Evolutionary conservation across 2,329 filamentous ascomycete species (phyloP).

Genomic region (Achaetomium macrosporum): DNA sequence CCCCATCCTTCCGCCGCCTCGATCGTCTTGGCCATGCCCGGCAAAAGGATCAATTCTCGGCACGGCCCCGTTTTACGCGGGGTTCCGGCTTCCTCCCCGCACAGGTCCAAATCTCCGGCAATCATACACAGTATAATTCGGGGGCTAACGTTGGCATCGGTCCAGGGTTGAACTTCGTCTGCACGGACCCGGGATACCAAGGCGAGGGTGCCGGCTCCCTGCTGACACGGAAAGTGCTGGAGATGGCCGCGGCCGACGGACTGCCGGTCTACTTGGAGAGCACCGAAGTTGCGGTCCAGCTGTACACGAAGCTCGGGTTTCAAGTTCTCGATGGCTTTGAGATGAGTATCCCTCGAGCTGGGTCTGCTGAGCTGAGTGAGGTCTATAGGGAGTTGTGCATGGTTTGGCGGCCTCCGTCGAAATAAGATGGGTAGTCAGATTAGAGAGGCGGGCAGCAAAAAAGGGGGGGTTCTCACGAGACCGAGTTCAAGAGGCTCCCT

Average conservation of each 20-base stretch:
- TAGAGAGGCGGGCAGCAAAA: not conserved
- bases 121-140: not conserved
- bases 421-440: not conserved
- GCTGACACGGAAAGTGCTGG: constrained; percentile 31
- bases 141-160: not conserved
- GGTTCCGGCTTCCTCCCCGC: not conserved
- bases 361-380: constrained; percentile 18
- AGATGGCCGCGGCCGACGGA: constrained; percentile 29
- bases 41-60: too few species aligned
- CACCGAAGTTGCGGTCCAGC: constrained; percentile 33
- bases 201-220: constrained; percentile 33
- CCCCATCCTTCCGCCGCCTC: not conserved
- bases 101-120: too few species aligned
- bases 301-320: constrained; percentile 37
- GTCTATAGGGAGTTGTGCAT: constrained; percentile 31
- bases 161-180: constrained; percentile 34
- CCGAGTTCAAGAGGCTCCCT: not conserved
- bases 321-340: constrained; percentile 28
- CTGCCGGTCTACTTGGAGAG: constrained; percentile 36
- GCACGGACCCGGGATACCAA: constrained; percentile 32
- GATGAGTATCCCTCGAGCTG: constrained; percentile 31
- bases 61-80: constrained; percentile 3
- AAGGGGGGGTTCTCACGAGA: not conserved
- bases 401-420: constrained; percentile 20
- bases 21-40: not conserved